A percentile compares a stretch with the other conserved stretches of the same genome.
These are phyloP conservation scores for Trifolium repens DNA, from an alignment of 306 rosid species.

Conservation along the genomic window DNA sequence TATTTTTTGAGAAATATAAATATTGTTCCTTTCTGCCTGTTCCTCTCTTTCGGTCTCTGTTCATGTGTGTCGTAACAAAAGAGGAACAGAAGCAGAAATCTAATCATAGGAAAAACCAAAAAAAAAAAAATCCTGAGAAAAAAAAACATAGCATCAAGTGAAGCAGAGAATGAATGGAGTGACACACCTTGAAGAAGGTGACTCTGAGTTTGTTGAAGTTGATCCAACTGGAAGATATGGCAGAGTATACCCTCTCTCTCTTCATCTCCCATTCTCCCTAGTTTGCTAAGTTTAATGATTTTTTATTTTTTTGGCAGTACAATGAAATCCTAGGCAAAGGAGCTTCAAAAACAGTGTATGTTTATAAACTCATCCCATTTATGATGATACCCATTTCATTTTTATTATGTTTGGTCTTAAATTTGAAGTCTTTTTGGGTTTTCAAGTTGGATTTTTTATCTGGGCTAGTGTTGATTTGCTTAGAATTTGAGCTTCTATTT, in stretches of 20 bases:
- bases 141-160: slow-evolving; percentile 20
- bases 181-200: slow-evolving; percentile 60
- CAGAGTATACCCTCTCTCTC: slow-evolving; percentile 61
- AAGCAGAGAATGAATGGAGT: slow-evolving; percentile 63
- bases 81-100: slow-evolving; percentile 35
- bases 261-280: slow-evolving; percentile 15
- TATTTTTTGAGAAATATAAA: slow-evolving; percentile 37
- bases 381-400: slow-evolving; percentile 9
- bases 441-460: slow-evolving; percentile 15
- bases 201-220: slow-evolving; percentile 82
- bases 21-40: slow-evolving; percentile 32
- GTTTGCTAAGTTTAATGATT: slow-evolving; percentile 32
- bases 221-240: slow-evolving; percentile 99
- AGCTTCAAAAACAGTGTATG: slow-evolving; percentile 95
- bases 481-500: slow-evolving; percentile 40
- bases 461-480: slow-evolving; percentile 43
- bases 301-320: slow-evolving; percentile 65
- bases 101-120: slow-evolving; percentile 37
- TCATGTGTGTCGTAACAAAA: slow-evolving; percentile 56
- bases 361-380: slow-evolving; percentile 23
- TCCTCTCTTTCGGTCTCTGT: slow-evolving; percentile 36
- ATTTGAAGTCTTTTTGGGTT: slow-evolving; percentile 30
- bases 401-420: background rate
- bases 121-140: background rate
- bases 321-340: slow-evolving; percentile 98